Conservation (phyloP, 1,284 basidiomycete genomes). For the Vanrija sp. region DNA sequence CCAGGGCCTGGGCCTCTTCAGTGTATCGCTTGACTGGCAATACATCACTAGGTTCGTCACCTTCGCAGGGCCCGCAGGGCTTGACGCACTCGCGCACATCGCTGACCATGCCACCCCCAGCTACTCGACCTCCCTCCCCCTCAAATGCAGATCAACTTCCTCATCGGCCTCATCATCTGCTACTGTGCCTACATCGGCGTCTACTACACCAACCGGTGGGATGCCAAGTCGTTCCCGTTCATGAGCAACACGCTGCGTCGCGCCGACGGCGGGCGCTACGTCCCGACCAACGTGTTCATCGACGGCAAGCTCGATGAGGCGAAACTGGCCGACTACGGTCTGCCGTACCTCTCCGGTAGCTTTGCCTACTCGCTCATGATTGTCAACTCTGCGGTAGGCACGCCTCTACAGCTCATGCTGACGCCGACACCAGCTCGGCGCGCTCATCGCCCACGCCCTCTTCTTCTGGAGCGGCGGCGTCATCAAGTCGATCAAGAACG, state of each 20-base stretch:
- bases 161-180: conserved; percentile 27
- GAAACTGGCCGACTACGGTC: conserved; percentile 24
- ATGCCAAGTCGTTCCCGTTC: conserved; percentile 15
- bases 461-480: conserved; percentile 37
- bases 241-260: conserved; percentile 16
- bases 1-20: conserved; percentile 36
- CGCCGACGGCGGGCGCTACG: conserved; percentile 33
- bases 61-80: too few species aligned
- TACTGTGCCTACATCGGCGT: conserved; percentile 24
- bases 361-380: conserved; percentile 59
- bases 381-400: conserved; percentile 15
- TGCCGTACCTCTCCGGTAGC: conserved; percentile 45
- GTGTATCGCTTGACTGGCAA: conserved; percentile 40
- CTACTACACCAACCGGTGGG: conserved; percentile 34
- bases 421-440: conserved; percentile 55
- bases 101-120: too few species aligned
- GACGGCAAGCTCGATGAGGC: conserved; percentile 25
- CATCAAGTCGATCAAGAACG: conserved; percentile 54
- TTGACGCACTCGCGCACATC: too few species aligned
- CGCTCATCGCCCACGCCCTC: conserved; percentile 57
- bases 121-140: conserved; percentile 20
- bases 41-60: conserved; percentile 36
- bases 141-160: conserved; percentile 34
- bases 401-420: too few species aligned
- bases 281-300: conserved; percentile 49